Conservation (phyloP, 345 rosid genomes). For the Salix exigua region DNA sequence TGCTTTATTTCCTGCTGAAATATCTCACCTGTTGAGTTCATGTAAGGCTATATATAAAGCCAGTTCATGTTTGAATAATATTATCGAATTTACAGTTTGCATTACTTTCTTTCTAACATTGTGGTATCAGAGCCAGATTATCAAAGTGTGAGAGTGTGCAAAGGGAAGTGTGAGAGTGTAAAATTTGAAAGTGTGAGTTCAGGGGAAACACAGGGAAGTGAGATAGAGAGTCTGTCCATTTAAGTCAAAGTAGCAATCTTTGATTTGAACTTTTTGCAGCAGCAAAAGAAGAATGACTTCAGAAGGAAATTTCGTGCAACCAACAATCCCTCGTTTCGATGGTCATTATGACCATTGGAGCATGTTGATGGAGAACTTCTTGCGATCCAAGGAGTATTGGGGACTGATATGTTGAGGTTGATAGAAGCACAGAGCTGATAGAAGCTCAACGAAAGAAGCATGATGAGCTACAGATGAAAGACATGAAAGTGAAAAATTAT, state of each 20-base stretch:
- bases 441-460: background rate
- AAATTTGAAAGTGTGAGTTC: too few relatives aligned
- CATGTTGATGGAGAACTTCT: conserved; percentile 3
- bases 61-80: too few relatives aligned
- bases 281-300: background rate
- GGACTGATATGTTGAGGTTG: background rate
- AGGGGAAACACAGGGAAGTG: too few relatives aligned
- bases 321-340: background rate
- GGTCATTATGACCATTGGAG: conserved; percentile 2
- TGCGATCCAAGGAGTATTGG: background rate
- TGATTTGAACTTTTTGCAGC: background rate
- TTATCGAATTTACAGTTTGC: too few relatives aligned
- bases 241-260: background rate
- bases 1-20: too few relatives aligned
- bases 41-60: too few relatives aligned
- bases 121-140: background rate
- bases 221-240: too few relatives aligned
- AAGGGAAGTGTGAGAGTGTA: too few relatives aligned
- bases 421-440: background rate
- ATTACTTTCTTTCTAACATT: too few relatives aligned
- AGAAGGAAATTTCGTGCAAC: background rate
- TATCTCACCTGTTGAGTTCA: too few relatives aligned
- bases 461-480: background rate
- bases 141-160: too few relatives aligned
- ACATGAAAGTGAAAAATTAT: background rate